These are phyloP conservation scores for Mortierella sp. DNA, from an alignment of 371 early-diverging fungal species.

Conservation along the genomic window DNA sequence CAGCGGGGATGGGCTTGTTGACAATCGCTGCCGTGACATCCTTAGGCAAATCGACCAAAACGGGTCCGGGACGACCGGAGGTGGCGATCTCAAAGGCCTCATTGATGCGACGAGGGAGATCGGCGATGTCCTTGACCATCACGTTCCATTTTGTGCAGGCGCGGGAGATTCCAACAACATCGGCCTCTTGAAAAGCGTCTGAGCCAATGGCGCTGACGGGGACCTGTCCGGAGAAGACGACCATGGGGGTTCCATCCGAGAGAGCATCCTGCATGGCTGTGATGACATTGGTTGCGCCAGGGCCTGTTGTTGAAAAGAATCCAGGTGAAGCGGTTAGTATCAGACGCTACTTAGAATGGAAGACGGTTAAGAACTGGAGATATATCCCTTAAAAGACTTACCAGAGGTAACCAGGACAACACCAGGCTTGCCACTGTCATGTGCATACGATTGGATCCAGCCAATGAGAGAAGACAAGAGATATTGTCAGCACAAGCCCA, in stretches of 20 bases:
- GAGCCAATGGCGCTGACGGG: constrained; percentile 92
- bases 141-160: constrained; percentile 99
- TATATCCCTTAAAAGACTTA: too few species aligned
- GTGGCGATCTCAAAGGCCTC: constrained; percentile 97
- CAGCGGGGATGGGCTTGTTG: constrained; percentile 83
- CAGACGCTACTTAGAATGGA: too few species aligned
- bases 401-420: constrained; percentile 90
- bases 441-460: constrained; percentile 9
- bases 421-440: constrained; percentile 88
- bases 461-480: not conserved
- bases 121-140: constrained; percentile 95
- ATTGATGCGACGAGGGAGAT: constrained; percentile 95
- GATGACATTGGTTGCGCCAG: constrained; percentile 98
- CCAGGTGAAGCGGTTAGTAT: not conserved
- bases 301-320: constrained; percentile 72
- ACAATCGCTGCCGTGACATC: constrained; percentile 95
- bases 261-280: constrained; percentile 98
- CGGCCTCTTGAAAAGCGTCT: constrained; percentile 98
- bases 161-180: constrained; percentile 94
- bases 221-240: constrained; percentile 96
- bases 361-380: too few species aligned
- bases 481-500: constrained; percentile 10
- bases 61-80: constrained; percentile 97
- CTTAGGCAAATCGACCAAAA: constrained; percentile 97
- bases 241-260: constrained; percentile 94